Conservation (phyloP, 1,284 basidiomycete genomes). For the Ceratobasidium sp. region DNA sequence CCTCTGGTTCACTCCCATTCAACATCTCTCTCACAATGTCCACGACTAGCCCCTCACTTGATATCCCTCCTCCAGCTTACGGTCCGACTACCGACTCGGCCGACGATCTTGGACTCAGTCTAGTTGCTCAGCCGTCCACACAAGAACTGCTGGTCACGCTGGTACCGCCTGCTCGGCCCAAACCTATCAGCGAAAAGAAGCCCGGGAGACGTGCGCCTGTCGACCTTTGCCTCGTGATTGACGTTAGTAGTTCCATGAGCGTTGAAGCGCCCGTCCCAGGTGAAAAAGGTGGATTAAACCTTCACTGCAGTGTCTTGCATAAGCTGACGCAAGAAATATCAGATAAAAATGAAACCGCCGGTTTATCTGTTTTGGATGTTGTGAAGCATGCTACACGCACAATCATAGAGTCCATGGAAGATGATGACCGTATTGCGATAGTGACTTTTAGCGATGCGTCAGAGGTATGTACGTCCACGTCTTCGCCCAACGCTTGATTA, state of each 20-base stretch:
- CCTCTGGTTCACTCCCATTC: too few species aligned
- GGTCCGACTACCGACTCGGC: not conserved
- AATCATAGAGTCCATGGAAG: constrained; percentile 41
- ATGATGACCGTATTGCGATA: constrained; percentile 42
- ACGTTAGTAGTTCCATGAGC: constrained; percentile 43
- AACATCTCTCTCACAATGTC: too few species aligned
- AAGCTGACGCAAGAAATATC: not conserved
- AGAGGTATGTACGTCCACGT: constrained; percentile 10
- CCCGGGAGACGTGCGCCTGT: constrained; percentile 38
- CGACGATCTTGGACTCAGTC: not conserved
- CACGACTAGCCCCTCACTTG: constrained; percentile 11
- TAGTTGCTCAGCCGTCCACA: constrained; percentile 23
- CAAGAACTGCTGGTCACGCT: constrained; percentile 29
- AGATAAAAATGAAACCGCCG: constrained; percentile 35
- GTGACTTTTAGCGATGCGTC: constrained; percentile 43
- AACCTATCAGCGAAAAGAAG: not conserved
- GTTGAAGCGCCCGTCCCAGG: constrained; percentile 41
- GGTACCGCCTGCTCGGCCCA: constrained; percentile 6
- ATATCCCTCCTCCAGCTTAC: constrained; percentile 26
- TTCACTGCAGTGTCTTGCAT: not conserved
- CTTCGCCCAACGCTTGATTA: not conserved
- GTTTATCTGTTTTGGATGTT: constrained; percentile 41
- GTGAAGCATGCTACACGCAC: constrained; percentile 43
- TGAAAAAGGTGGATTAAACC: constrained; percentile 39
- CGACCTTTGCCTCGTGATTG: constrained; percentile 43